A percentile compares a stretch with the other conserved stretches of the same genome.
Evolutionary conservation across 139 green algal species (phyloP).

Genomic region (Picochlorum sp.): DNA sequence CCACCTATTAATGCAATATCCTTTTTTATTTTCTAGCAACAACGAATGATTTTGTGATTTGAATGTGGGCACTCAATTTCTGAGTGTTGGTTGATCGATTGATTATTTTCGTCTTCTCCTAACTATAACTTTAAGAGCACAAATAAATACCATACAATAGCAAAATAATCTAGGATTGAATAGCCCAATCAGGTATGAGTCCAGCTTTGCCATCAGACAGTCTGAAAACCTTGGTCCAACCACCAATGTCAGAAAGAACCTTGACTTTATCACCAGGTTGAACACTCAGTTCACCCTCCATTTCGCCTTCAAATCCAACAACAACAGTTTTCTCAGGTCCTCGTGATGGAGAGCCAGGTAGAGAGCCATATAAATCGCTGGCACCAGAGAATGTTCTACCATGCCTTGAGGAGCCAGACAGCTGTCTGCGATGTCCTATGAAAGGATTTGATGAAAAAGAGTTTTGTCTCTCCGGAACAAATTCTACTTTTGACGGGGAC

Average conservation of each 20-base stretch:
- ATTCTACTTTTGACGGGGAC: too few species aligned
- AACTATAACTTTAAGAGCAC: too few species aligned
- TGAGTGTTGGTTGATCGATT: too few species aligned
- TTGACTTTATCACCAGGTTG: slow-evolving; percentile 19
- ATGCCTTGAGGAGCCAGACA: slow-evolving; percentile 4
- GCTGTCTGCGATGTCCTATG: neutral
- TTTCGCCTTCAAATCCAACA: slow-evolving; percentile 13
- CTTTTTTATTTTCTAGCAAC: too few species aligned
- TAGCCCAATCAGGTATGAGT: slow-evolving; percentile 26
- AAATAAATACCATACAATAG: too few species aligned
- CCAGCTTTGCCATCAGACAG: slow-evolving; percentile 15
- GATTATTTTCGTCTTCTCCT: too few species aligned
- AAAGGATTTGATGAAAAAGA: neutral
- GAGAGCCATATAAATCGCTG: slow-evolving; percentile 1
- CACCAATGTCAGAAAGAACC: slow-evolving; percentile 23
- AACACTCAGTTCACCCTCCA: slow-evolving; percentile 29
- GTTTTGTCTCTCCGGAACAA: neutral
- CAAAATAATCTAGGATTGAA: slow-evolving; percentile 6
- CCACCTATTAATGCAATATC: too few species aligned
- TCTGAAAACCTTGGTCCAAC: slow-evolving; percentile 22
- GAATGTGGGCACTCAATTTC: too few species aligned
- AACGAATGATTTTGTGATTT: too few species aligned
- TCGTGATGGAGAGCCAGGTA: slow-evolving; percentile 7
- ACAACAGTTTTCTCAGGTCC: neutral
- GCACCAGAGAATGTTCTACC: slow-evolving; percentile 9